These are phyloP conservation scores for Cytospora piceae DNA, from an alignment of 2,329 filamentous ascomycete species.

Conservation along the genomic window DNA sequence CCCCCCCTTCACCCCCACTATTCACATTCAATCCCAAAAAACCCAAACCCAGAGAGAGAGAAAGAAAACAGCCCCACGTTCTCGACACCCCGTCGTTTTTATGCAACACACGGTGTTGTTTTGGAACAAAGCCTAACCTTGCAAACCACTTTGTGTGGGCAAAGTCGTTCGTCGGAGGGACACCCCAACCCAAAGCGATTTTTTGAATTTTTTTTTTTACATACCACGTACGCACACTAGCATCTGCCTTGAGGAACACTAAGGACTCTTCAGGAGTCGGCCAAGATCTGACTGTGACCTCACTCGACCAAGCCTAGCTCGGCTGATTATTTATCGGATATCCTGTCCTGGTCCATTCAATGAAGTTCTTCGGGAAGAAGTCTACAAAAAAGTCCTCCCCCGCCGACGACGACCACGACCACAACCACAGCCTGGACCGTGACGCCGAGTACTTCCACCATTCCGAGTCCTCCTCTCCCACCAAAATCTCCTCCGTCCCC, in stretches of 20 bases:
- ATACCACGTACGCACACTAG: slow-evolving; percentile 26
- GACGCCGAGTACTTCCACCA: slow-evolving; percentile 39
- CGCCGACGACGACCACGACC: slow-evolving; percentile 34
- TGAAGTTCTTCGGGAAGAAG: slow-evolving; percentile 60
- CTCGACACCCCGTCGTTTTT: slow-evolving; percentile 13
- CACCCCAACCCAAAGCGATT: slow-evolving; percentile 33
- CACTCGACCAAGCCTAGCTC: slow-evolving; percentile 9
- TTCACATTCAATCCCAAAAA: not conserved
- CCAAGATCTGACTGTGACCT: not conserved
- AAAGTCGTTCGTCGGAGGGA: slow-evolving; percentile 22
- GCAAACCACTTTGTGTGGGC: slow-evolving; percentile 22
- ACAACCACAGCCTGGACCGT: slow-evolving; percentile 42
- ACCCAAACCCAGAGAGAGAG: not conserved
- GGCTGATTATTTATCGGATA: slow-evolving; percentile 15
- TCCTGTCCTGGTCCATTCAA: slow-evolving; percentile 37
- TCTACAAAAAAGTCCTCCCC: slow-evolving; percentile 42
- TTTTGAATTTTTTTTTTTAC: slow-evolving; percentile 15
- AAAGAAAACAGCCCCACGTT: slow-evolving; percentile 1
- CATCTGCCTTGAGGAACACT: slow-evolving; percentile 24
- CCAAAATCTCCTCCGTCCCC: slow-evolving; percentile 34
- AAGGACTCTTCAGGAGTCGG: slow-evolving; percentile 15
- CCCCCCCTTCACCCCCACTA: no score
- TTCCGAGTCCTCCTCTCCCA: slow-evolving; percentile 41
- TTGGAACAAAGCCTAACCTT: slow-evolving; percentile 29
- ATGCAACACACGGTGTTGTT: slow-evolving; percentile 16